A percentile compares a stretch with the other conserved stretches of the same genome.
These are phyloP conservation scores for Biancaea sappan DNA, from an alignment of 306 rosid genomes.

Conservation along the genomic window DNA sequence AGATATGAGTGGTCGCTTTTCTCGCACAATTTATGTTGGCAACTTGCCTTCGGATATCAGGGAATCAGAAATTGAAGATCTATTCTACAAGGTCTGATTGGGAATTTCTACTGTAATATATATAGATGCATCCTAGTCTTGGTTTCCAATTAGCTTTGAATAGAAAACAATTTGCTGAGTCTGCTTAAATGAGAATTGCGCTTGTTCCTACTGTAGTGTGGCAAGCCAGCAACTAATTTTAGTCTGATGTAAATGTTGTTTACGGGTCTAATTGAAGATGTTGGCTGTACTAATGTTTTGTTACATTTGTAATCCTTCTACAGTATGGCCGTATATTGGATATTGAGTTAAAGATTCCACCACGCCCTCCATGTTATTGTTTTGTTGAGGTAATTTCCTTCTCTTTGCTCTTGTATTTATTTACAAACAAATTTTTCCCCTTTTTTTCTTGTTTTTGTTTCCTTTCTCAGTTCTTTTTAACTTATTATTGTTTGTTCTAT, in stretches of 20 bases:
- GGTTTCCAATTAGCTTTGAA: too few relatives aligned
- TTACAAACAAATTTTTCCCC: neutral
- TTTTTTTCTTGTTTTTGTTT: too few relatives aligned
- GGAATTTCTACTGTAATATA: neutral
- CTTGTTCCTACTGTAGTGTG: too few relatives aligned
- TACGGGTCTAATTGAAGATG: too few relatives aligned
- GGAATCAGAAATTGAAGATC: constrained; percentile 89
- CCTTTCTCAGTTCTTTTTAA: too few relatives aligned
- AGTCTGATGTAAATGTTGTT: too few relatives aligned
- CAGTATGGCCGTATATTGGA: constrained; percentile 99
- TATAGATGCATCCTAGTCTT: neutral
- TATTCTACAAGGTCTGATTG: constrained; percentile 90
- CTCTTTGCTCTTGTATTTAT: neutral
- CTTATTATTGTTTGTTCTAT: constrained; percentile 27
- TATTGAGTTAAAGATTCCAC: constrained; percentile 93
- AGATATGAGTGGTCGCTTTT: constrained; percentile 96
- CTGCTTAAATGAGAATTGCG: too few relatives aligned
- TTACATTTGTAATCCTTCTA: neutral
- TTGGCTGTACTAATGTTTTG: too few relatives aligned
- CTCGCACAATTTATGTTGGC: constrained; percentile 99
- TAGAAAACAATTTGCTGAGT: too few relatives aligned
- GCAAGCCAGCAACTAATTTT: neutral
- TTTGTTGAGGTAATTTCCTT: constrained; percentile 85
- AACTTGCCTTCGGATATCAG: constrained; percentile 92
- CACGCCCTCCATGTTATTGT: constrained; percentile 94